Evolutionary conservation across 129 eudicot species (phyloP), one percentile per base, ranked within the genome.

Genomic region (Centaurea solstitialis): DNA sequence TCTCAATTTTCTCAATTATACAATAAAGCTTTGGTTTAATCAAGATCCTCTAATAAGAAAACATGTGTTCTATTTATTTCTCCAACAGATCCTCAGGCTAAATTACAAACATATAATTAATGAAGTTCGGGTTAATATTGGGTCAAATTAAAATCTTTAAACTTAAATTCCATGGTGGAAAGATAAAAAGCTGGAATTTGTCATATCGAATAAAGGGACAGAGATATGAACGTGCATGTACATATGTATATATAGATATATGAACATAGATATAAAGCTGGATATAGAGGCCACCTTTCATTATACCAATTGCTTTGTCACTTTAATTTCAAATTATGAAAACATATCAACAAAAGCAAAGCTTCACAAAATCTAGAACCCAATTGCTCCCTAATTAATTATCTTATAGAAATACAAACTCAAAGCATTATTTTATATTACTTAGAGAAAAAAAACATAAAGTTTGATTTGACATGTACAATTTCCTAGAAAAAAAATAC

Each of bases 101-200:
- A n/a, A n/a, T n/a, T n/a, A n/a, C 30, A 26, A 26, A 26, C 30
- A 26, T 26, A 26, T 26, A 26, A 26, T 26, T 26, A 26, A 26
- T 70, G 11, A n/a, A 17, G 74, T 70, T 35, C 41, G 74, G 74
- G 39, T 68, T n/a, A n/a, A n/a, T n/a, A n/a, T n/a, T 13, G 72
- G 10, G 8, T 28, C 21, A 40, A 22, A 6, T 35, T 23, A 70
- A 70, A 35, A 70, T 70, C 47, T 45, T 23, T 77, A 57, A 53
- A 57, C 65, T 41, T 41, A 40, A 40, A 62, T 72, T 40, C 38
- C 20, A 53, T 5, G 50, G 75, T 41, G 39, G 66, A 64, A 57
- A 76, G n/a, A 76, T 76, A 40, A 70, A 76, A 82, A 82, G 85
- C 85, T 76, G 85, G 81, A 82, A 53, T 76, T 82, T 82, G 85